These are phyloP conservation scores for Stylosanthes scabra DNA, from an alignment of 331 rosid species.

Conservation along the genomic window DNA sequence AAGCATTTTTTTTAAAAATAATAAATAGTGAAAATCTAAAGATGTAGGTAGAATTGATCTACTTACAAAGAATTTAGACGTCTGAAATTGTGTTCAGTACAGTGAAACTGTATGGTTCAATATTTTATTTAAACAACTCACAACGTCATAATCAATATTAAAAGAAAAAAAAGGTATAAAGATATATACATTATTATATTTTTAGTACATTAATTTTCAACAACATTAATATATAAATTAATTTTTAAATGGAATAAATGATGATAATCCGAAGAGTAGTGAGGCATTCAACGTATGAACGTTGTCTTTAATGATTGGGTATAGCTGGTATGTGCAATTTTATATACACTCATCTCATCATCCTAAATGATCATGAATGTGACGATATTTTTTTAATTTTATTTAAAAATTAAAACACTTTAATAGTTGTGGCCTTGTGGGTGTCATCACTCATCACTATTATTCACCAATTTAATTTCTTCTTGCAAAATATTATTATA, in stretches of 20 bases:
- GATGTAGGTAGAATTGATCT: neutral
- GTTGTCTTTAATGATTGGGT: constrained; percentile 55
- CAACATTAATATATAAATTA: neutral
- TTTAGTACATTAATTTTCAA: neutral
- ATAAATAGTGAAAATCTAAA: neutral
- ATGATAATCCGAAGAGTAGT: neutral
- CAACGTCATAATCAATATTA: neutral
- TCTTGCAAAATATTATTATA: neutral
- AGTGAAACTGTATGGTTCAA: neutral
- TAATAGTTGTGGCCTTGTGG: constrained; percentile 44
- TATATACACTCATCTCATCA: neutral
- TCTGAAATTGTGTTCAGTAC: neutral
- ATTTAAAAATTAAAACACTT: constrained; percentile 2
- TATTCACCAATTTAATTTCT: neutral
- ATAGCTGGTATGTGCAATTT: constrained; percentile 42
- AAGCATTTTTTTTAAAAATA: too few species aligned
- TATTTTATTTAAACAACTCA: neutral
- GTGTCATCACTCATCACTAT: constrained; percentile 44
- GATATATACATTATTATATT: neutral
- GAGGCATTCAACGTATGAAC: constrained; percentile 6
- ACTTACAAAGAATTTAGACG: neutral
- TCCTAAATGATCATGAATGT: constrained; percentile 40
- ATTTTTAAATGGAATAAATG: neutral
- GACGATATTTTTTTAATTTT: neutral
- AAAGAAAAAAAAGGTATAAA: neutral